A percentile compares a stretch with the other conserved stretches of the same genome.
Evolutionary conservation across 805 yeast species (phyloP).

Genomic region (Tetrapisispora nanseiensis): DNA sequence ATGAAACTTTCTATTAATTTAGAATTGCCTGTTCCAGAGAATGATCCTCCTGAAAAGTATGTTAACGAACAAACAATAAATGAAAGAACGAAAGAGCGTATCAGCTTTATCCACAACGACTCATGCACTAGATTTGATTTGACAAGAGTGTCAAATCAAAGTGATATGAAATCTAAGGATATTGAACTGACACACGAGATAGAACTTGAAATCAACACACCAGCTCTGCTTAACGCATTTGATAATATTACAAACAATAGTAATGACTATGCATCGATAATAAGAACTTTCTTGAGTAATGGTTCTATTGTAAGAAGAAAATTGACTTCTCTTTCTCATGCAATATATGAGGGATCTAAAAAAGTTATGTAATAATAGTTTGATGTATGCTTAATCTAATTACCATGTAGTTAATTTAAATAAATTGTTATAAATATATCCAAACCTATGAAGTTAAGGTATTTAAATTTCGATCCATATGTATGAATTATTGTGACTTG

Average conservation of each 20-base stretch:
- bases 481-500: too few species aligned
- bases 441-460: too few species aligned
- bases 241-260: conserved; percentile 36
- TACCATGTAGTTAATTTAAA: too few species aligned
- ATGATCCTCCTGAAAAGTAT: conserved; percentile 45
- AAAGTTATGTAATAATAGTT: conserved; percentile 15
- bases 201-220: conserved; percentile 43
- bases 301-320: conserved; percentile 39
- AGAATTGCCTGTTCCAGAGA: conserved; percentile 57
- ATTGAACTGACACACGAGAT: conserved; percentile 33
- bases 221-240: conserved; percentile 33
- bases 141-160: conserved; percentile 42
- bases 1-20: conserved; percentile 63
- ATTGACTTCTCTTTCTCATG: conserved; percentile 25
- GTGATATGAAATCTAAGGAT: conserved; percentile 19
- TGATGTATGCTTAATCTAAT: too few species aligned
- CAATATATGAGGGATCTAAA: conserved; percentile 31
- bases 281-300: conserved; percentile 50
- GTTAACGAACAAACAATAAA: conserved; percentile 43
- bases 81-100: conserved; percentile 63
- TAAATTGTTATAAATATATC: too few species aligned
- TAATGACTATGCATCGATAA: conserved; percentile 48
- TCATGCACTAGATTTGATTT: conserved; percentile 67
- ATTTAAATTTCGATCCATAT: too few species aligned
- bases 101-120: conserved; percentile 61